These are phyloP conservation scores for Amanita thiersii DNA, from an alignment of 768 basidiomycete species.

Conservation along the genomic window DNA sequence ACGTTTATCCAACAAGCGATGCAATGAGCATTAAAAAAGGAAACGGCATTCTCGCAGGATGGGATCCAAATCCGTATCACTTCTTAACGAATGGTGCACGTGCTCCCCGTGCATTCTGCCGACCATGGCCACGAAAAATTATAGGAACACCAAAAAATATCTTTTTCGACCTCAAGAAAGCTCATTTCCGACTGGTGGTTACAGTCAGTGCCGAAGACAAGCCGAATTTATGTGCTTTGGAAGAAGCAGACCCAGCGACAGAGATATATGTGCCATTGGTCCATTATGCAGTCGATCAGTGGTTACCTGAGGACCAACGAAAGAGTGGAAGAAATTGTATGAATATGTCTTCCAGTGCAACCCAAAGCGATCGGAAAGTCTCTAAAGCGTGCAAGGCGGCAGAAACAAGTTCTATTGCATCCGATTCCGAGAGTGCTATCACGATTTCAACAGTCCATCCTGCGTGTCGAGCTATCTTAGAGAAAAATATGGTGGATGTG, in stretches of 20 bases:
- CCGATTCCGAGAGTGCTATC: constrained; percentile 4
- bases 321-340: background rate
- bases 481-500: constrained; percentile 29
- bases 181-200: constrained; percentile 63
- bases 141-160: constrained; percentile 63
- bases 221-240: constrained; percentile 17
- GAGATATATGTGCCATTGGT: constrained; percentile 90
- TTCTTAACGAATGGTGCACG: constrained; percentile 84
- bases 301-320: background rate
- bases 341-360: constrained; percentile 6
- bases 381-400: background rate
- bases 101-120: constrained; percentile 74
- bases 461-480: constrained; percentile 12
- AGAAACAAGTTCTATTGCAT: background rate
- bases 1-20: background rate
- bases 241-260: constrained; percentile 36
- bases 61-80: constrained; percentile 46
- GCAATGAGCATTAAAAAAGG: background rate
- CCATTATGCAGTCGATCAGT: constrained; percentile 58
- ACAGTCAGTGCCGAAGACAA: constrained; percentile 54
- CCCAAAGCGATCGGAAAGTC: background rate
- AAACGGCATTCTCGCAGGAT: constrained; percentile 17
- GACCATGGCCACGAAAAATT: constrained; percentile 74
- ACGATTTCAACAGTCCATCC: constrained; percentile 8
- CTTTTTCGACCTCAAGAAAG: constrained; percentile 68